Base-by-base conservation (phyloP, 371 early-diverging fungal genomes). In the Circinella umbellata region DNA sequence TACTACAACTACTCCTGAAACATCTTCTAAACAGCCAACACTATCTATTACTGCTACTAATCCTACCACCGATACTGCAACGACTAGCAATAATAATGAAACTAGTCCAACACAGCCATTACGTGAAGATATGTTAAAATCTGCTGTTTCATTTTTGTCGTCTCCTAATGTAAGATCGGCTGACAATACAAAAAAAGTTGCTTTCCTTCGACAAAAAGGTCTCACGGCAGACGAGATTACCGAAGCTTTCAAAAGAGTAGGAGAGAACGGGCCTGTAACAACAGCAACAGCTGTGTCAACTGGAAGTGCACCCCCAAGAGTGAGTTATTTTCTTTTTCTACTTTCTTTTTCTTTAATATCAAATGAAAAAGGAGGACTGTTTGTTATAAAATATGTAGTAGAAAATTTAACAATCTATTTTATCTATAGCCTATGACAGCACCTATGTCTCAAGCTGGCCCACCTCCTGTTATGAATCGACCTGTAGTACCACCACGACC, bases 191-290 rank as follows among this genome's bases (percentile, higher is more conserved):
- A 90, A 89, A 64, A 90, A 90, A 79, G 72, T 84, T 59, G 85
- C 86, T 46, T 89, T 89, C 71, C 73, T 90, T 67, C 79, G 84
- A 66, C 86, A 87, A 63, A 90, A 90, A 63, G 89, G 89, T 11
- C 69, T 90, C 61, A 86, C 78, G 17, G 67, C 79, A 60, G 75
- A 74, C 49, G 90, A 90, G 71, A 90, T 90, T 54, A 86, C 88
- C 54, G 80, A 85, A 55, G 88, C 90, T 5, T 77, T 84, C 46
- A 73, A 80, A 62, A 75, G 84, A 59, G 73, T 69, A 9, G 76
- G 78, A 13, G 68, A 74, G 39, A 65, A 42, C 15, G 61, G 42
- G 7, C 42, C 69, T 34, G 9, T 46, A 20, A 20, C 62, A n/a
- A 15, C 66, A 34, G 18, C 68, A 4, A 42, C 46, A 59, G 20